Conservation (phyloP, 768 basidiomycete genomes). For the Sporobolomyces phaffii region DNA sequence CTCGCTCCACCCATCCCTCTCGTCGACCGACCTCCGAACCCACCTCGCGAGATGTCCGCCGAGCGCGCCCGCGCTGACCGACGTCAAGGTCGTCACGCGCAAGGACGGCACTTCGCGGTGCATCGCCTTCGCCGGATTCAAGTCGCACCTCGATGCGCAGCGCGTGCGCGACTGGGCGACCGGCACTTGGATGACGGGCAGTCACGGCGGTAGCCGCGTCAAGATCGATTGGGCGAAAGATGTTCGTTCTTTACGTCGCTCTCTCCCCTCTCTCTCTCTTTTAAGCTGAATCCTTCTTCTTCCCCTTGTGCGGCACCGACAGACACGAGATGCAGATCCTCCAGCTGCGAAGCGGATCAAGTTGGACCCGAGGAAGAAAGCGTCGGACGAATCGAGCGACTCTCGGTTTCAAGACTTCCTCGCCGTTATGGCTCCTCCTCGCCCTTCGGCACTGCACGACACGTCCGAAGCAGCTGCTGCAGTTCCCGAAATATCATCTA, state of each 20-base stretch:
- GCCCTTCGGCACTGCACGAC: not conserved
- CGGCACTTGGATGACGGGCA: slow-evolving; percentile 59
- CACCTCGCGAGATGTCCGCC: slow-evolving; percentile 20
- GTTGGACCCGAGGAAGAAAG: not conserved
- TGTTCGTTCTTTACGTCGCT: slow-evolving; percentile 52
- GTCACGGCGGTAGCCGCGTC: slow-evolving; percentile 62
- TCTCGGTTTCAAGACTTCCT: slow-evolving; percentile 3
- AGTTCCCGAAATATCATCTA: too few species aligned
- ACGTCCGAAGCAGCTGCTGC: too few species aligned
- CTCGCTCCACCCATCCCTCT: slow-evolving; percentile 25
- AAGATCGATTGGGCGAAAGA: slow-evolving; percentile 65
- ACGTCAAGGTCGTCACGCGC: slow-evolving; percentile 72
- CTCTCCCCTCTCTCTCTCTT: not conserved
- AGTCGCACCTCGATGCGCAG: slow-evolving; percentile 66
- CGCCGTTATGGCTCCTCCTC: not conserved
- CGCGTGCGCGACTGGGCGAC: slow-evolving; percentile 77
- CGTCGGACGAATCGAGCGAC: not conserved
- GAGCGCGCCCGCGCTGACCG: slow-evolving; percentile 55
- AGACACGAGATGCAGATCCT: slow-evolving; percentile 16
- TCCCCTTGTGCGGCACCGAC: too few species aligned
- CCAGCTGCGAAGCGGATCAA: slow-evolving; percentile 29
- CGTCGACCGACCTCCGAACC: slow-evolving; percentile 5
- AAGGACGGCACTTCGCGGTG: slow-evolving; percentile 68
- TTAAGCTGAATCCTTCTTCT: not conserved
- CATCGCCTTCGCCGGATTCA: slow-evolving; percentile 91